Base-by-base conservation (phyloP, 208 protist species). In the Acanthamoeba divionensis region DNA sequence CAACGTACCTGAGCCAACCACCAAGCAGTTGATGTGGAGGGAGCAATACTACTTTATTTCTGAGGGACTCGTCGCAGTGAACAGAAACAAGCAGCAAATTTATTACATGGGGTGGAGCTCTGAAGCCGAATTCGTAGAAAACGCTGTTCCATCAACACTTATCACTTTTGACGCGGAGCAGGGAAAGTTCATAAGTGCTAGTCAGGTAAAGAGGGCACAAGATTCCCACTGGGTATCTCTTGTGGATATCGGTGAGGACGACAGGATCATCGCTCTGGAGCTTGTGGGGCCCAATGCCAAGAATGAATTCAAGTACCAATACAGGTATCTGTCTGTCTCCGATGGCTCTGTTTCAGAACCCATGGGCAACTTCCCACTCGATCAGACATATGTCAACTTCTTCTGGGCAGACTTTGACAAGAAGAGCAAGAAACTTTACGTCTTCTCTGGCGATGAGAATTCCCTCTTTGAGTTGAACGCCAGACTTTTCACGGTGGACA, bases 311-410 rank as follows among this genome's bases (percentile, higher is more conserved):
- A 3, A 47, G 21, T 79, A 54, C 41, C 67, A 79, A 31, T 79
- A 79, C 67, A 79, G 67, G 41, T 2, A 57, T 0, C 41, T 79
- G 45, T 79, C 67, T 4, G 4, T 47, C 21, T 38, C 15, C n/a
- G 52, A 54, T 47, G 67, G 67, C 36, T 21, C 67, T 26, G 67
- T 79, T 9, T 79, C 67, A 47, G 6, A 18, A n/a, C 45, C 55
- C 9, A 24, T 31, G 38, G 67, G 45, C 36, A 54, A 41, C 5
- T 79, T 79, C 67, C 67, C 67, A 21, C 55, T 79, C 67, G 67
- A 79, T 47, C 45, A 79, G 26, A 79, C 67, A 1, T 79, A 57
- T 36, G 67, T 79, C 67, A 79, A 79, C 67, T 79, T 79, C 67
- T 79, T 79, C 67, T 79, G 67, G 67, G 67, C 67, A 41, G 67